A percentile compares a stretch with the other conserved stretches of the same genome.
Conservation (phyloP, 345 rosid species). For the Arabidopsis arenosa region DNA sequence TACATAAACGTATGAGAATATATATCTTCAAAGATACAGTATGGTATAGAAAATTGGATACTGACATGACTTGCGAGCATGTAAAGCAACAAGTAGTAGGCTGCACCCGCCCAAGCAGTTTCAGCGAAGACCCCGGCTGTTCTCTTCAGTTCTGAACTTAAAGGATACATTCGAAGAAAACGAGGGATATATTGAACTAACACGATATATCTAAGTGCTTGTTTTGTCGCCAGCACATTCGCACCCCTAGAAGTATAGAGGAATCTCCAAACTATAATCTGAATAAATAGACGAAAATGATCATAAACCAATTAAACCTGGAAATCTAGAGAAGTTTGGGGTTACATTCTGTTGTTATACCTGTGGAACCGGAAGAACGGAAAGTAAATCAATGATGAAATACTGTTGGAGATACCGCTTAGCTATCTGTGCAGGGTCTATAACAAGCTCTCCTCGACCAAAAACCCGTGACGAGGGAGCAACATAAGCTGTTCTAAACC, state of each 20-base stretch:
- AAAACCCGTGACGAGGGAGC: conserved; percentile 98
- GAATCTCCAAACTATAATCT: conserved; percentile 92
- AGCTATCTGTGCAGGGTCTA: conserved; percentile 85
- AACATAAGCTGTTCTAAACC: conserved; percentile 95
- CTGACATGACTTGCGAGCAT: conserved; percentile 99
- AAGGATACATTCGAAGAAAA: conserved; percentile 70
- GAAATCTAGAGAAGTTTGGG: not conserved
- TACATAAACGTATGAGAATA: conserved; percentile 21
- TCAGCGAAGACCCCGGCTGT: conserved; percentile 94
- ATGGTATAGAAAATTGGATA: not conserved
- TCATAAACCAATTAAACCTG: not conserved
- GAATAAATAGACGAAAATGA: conserved; percentile 27
- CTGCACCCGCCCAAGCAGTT: conserved; percentile 99
- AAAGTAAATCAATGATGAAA: conserved; percentile 84
- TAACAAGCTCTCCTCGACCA: conserved; percentile 96
- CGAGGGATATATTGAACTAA: conserved; percentile 83
- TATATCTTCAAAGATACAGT: not conserved
- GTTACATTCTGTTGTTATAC: conserved; percentile 40
- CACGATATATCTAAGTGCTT: conserved; percentile 72
- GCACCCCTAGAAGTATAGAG: conserved; percentile 72
- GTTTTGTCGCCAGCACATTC: conserved; percentile 77
- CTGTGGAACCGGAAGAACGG: conserved; percentile 94
- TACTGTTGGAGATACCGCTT: conserved; percentile 76
- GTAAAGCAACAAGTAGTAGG: conserved; percentile 82
- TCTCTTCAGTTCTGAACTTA: conserved; percentile 87